phyloP scores from a whole-genome alignment of 495 filamentous ascomycete genomes.

The Sporormia fimetaria region DNA sequence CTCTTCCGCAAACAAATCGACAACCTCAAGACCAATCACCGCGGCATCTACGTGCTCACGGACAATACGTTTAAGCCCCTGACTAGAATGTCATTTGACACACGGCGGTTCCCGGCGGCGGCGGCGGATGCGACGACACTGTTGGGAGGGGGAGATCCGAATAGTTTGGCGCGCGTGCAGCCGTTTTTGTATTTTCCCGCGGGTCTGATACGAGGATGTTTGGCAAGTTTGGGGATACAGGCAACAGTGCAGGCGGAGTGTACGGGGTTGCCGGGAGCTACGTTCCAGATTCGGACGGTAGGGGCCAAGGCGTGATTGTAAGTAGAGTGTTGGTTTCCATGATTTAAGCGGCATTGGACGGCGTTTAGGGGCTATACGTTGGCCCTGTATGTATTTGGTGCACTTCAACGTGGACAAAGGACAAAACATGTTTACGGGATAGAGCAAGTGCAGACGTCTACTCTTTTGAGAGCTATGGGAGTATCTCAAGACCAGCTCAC shows the following conservation, averaged over 20 bases:
- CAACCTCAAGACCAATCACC: constrained; percentile 96
- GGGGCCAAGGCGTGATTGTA: constrained; percentile 40
- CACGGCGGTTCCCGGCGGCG: constrained; percentile 10
- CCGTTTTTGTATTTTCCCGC: constrained; percentile 89
- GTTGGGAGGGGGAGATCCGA: constrained; percentile 37
- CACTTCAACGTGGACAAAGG: too few species aligned
- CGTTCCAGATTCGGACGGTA: constrained; percentile 91
- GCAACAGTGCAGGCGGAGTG: constrained; percentile 85
- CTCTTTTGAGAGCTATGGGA: too few species aligned
- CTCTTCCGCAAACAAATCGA: constrained; percentile 95
- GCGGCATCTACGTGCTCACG: constrained; percentile 91
- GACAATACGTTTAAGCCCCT: constrained; percentile 89
- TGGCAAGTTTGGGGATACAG: constrained; percentile 80
- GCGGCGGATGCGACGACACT: constrained; percentile 40
- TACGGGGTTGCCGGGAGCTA: constrained; percentile 71
- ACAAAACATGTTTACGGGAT: too few species aligned
- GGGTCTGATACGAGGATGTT: constrained; percentile 76
- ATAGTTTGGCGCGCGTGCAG: constrained; percentile 17
- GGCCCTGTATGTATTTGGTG: too few species aligned
- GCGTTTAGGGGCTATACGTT: constrained; percentile 10
- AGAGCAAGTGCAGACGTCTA: too few species aligned
- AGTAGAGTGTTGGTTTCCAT: neutral
- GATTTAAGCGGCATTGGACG: constrained; percentile 19
- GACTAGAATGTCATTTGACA: constrained; percentile 69
- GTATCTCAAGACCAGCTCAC: too few species aligned